Evolutionary conservation across 2,329 filamentous ascomycete species (phyloP).

Genomic region (Ophiostoma sp.): DNA sequence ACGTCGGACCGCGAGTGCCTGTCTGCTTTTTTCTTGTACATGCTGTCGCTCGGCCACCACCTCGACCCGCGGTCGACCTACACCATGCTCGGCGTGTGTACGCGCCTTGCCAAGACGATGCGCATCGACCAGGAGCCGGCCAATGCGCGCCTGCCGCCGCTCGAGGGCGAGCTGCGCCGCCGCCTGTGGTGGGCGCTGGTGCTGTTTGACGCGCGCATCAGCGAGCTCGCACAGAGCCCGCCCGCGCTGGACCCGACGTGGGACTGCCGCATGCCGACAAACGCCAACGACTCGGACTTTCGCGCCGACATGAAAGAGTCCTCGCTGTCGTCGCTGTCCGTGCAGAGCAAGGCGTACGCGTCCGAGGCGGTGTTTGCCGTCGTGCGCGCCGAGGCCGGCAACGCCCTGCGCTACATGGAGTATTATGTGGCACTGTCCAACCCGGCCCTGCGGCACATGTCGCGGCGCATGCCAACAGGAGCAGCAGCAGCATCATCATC

Average conservation of each 20-base stretch:
- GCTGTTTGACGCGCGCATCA: conserved; percentile 52
- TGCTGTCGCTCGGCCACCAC: conserved; percentile 43
- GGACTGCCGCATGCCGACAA: conserved; percentile 42
- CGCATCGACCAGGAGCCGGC: conserved; percentile 45
- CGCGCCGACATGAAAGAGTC: conserved; percentile 33
- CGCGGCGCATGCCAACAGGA: conserved; percentile 23
- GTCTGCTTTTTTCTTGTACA: conserved; percentile 52
- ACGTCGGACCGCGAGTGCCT: conserved; percentile 49
- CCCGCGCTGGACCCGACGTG: conserved; percentile 35
- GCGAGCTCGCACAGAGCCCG: conserved; percentile 44
- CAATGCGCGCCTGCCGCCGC: conserved; percentile 34
- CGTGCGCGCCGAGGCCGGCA: conserved; percentile 38
- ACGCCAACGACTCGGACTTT: conserved; percentile 45
- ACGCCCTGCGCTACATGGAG: conserved; percentile 35
- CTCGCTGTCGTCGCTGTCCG: not conserved
- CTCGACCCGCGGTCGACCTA: conserved; percentile 49
- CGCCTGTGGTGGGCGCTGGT: conserved; percentile 59
- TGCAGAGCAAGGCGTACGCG: conserved; percentile 16
- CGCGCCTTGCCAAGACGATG: conserved; percentile 54
- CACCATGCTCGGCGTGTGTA: conserved; percentile 47
- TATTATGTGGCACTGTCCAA: conserved; percentile 37
- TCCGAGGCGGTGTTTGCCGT: conserved; percentile 43
- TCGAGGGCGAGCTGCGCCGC: conserved; percentile 56
- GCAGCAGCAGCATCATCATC: not conserved
- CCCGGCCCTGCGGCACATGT: conserved; percentile 32